Evolutionary conservation across 257 asterid species (phyloP).

Genomic region (Solanum rostratum): DNA sequence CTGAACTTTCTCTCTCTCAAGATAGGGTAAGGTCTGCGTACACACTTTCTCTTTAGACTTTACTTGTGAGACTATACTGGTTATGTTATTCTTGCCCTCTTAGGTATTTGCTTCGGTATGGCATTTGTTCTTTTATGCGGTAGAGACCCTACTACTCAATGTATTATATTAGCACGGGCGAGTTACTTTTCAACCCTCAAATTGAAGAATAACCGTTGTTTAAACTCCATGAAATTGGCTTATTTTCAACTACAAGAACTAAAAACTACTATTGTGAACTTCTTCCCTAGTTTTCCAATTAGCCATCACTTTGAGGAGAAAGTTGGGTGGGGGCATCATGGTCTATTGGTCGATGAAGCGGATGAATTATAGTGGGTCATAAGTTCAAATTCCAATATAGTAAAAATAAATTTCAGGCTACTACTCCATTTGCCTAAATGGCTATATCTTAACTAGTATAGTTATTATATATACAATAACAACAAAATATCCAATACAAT

Average conservation of each 20-base stretch:
- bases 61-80: too few species aligned
- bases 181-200: neutral
- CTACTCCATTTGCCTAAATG: neutral
- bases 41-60: too few species aligned
- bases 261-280: neutral
- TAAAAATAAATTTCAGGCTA: neutral
- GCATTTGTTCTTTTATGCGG: neutral
- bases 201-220: neutral
- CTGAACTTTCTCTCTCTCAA: neutral
- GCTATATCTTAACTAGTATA: too few species aligned
- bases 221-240: neutral
- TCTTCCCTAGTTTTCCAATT: neutral
- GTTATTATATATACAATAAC: too few species aligned
- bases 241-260: too few species aligned
- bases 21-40: neutral
- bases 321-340: neutral
- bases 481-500: too few species aligned
- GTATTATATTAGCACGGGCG: neutral
- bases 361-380: neutral
- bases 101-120: neutral
- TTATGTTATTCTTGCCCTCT: neutral
- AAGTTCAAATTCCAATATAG: neutral
- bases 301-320: neutral
- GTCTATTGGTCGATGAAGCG: neutral
- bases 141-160: neutral